phyloP scores from a whole-genome alignment of 2,329 filamentous ascomycete genomes.

The Botrytis cinerea region DNA sequence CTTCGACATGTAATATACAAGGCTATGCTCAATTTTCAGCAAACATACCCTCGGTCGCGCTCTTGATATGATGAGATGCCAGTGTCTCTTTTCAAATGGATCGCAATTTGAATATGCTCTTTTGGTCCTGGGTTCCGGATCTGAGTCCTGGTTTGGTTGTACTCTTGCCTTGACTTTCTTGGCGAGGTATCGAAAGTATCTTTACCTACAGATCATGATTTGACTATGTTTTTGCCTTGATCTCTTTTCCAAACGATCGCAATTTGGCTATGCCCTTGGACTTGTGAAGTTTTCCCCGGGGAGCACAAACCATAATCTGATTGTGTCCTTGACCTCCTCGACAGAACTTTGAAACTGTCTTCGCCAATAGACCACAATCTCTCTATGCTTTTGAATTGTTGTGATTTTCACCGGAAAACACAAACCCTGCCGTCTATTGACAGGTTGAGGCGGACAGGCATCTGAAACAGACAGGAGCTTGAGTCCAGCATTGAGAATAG shows the following conservation, averaged over 20 bases:
- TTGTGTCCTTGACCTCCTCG: background rate
- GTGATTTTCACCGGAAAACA: accelerated
- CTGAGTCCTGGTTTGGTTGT: background rate
- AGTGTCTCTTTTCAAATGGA: background rate
- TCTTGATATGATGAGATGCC: background rate
- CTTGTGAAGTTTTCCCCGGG: background rate
- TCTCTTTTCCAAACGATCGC: background rate
- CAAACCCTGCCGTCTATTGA: background rate
- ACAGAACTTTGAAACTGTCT: background rate
- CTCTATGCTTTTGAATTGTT: background rate
- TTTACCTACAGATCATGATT: no score
- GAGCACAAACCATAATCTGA: background rate
- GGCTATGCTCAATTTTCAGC: background rate
- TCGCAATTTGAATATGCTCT: background rate
- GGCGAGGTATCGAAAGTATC: no score
- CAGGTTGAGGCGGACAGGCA: background rate
- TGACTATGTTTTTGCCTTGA: background rate
- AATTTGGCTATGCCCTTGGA: background rate
- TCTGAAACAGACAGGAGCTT: background rate
- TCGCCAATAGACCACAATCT: background rate
- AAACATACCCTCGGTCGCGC: no score
- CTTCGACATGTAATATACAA: background rate
- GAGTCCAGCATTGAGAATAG: background rate
- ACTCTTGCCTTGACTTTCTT: no score
- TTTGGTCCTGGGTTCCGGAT: background rate